Percentiles rank a stretch among this genome's conserved stretches.
phyloP scores from a whole-genome alignment of 2,329 filamentous ascomycete genomes.

The Trichoderma polysporum region DNA sequence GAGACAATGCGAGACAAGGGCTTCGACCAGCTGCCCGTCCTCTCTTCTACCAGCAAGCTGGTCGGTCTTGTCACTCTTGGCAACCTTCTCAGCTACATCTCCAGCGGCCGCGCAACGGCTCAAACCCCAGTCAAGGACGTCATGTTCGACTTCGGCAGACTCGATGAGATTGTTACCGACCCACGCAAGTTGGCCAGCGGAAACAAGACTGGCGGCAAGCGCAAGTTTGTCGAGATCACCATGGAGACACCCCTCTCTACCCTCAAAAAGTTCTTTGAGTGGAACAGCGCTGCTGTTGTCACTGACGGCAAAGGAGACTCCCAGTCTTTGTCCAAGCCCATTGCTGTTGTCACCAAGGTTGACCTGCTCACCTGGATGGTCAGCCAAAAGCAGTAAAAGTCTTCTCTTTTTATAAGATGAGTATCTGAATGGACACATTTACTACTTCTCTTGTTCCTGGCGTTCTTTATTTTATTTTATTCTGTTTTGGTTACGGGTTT shows the following conservation, averaged over 20 bases:
- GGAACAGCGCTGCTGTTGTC: conserved; percentile 94
- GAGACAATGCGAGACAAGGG: conserved; percentile 98
- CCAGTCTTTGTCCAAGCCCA: conserved; percentile 66
- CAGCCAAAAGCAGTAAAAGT: conserved; percentile 49
- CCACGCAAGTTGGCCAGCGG: conserved; percentile 60
- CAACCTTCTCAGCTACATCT: conserved; percentile 89
- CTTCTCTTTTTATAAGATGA: not conserved
- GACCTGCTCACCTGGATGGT: conserved; percentile 93
- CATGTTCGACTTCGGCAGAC: conserved; percentile 93
- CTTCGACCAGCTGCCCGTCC: conserved; percentile 95
- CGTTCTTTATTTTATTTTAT: conserved; percentile 1
- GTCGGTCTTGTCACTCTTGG: conserved; percentile 93
- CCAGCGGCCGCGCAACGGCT: conserved; percentile 73
- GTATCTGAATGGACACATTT: not conserved
- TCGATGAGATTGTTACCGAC: conserved; percentile 90
- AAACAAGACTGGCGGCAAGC: conserved; percentile 45
- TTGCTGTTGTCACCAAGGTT: conserved; percentile 94
- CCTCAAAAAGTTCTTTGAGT: conserved; percentile 92
- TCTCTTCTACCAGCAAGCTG: conserved; percentile 67
- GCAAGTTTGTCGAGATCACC: conserved; percentile 91
- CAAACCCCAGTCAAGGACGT: conserved; percentile 76
- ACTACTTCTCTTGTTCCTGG: not conserved
- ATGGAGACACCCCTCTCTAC: conserved; percentile 80
- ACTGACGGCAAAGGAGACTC: conserved; percentile 68
- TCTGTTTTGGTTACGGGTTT: conserved; percentile 1